phyloP scores from a whole-genome alignment of 176 grass and related monocot genomes.

The Cenchrus fungigraminus region DNA sequence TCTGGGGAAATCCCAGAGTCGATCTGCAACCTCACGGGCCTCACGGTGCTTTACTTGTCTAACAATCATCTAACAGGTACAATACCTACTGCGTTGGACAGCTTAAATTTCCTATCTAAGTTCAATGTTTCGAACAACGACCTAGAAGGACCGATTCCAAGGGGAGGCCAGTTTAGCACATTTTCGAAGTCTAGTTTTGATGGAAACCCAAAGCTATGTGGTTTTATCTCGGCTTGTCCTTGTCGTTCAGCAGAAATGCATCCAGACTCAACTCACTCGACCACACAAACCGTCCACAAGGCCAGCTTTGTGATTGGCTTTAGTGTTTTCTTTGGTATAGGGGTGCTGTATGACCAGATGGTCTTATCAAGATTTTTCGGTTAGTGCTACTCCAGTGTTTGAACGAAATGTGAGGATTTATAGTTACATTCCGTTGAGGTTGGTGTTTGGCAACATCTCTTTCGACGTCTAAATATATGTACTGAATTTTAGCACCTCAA shows the following conservation, averaged over 20 bases:
- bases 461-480: no score
- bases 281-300: neutral
- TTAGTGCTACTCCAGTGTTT: neutral
- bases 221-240: neutral
- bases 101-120: slow-evolving; percentile 8
- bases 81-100: neutral
- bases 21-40: neutral
- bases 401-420: neutral
- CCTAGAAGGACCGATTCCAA: slow-evolving; percentile 26
- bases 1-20: neutral
- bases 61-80: slow-evolving; percentile 8
- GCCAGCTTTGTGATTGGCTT: neutral
- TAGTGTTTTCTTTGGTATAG: neutral
- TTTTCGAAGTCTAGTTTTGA: slow-evolving; percentile 17
- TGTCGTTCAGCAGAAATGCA: neutral
- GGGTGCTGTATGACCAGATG: slow-evolving; percentile 17
- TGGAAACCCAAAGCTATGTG: slow-evolving; percentile 20
- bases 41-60: neutral
- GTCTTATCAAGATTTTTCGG: slow-evolving; percentile 2
- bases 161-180: slow-evolving; percentile 9
- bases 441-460: neutral
- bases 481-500: neutral
- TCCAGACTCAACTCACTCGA: neutral
- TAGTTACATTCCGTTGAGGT: neutral
- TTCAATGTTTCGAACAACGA: slow-evolving; percentile 14